Evolutionary conservation across 2,329 filamentous ascomycete genomes (phyloP), one percentile per base, ranked within the genome.

Genomic region (Teratosphaeria viscida): DNA sequence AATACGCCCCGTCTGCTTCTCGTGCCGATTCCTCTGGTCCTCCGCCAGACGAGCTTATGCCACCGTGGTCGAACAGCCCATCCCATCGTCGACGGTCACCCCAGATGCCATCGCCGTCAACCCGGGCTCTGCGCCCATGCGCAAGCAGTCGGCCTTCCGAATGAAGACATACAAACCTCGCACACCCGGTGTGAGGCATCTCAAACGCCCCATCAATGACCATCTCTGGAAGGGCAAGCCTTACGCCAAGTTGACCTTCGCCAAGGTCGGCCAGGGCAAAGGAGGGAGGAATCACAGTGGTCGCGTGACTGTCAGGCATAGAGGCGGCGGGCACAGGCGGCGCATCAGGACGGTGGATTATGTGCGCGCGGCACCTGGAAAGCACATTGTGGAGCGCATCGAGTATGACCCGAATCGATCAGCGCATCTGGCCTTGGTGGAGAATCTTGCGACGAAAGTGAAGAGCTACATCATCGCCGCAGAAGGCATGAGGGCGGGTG

Each of bases 141-240:
- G 68, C 29, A 69, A 67, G 43, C 73, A 76, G 59, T 72, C 76
- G 10, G 65, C 72, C 62, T 75, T 78, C 62, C 73, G 76, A 35
- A 73, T 97, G 74, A 86, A 90, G 68, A 94, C 89, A 58, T 99
- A 96, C 76, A 97, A 89, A 74, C 94, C 94, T 39, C 86, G 90
- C 68, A 96, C 94, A 0, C 92, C 92, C 12, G 94, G 94, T 82
- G 76, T 95, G 61, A 86, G 94, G 70, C 94, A 99, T 82, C 79
- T 99, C 65, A 88, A 87, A 74, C 85, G 94, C 52, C 91, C 94
- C 14, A 87, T 96, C 76, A 97, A 97, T 76, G 91, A 96, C 70
- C 94, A 99, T 75, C 79, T 99, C 54, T 97, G 90, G 90, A 96
- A 95, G 76, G 94, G 94, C 60, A 82, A 91, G 59, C 90, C 94